phyloP scores from a whole-genome alignment of 1,139 yeast species.

The Sugiyamaella pinicola region DNA sequence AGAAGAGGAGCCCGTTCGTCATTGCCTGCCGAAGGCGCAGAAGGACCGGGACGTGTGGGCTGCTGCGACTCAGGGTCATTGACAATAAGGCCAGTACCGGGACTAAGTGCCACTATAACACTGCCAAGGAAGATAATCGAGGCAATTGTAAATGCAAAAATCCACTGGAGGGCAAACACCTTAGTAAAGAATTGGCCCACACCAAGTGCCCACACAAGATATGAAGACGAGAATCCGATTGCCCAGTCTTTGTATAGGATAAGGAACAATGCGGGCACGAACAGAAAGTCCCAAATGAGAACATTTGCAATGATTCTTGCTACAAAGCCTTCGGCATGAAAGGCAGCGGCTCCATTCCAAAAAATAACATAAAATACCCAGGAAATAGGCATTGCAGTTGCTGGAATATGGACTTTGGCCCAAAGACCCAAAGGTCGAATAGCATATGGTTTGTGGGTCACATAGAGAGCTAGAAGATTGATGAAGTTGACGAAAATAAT shows the following conservation, averaged over 20 bases:
- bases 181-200: conserved; percentile 69
- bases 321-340: conserved; percentile 53
- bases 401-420: conserved; percentile 63
- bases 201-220: conserved; percentile 64
- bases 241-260: conserved; percentile 71
- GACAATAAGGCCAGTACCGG: conserved; percentile 5
- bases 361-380: conserved; percentile 74
- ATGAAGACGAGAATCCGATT: conserved; percentile 59
- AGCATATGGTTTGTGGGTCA: conserved; percentile 60
- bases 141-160: conserved; percentile 70
- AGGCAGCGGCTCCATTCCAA: conserved; percentile 82
- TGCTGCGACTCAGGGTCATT: conserved; percentile 10
- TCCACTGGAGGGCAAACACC: conserved; percentile 80
- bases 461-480: conserved; percentile 59
- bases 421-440: conserved; percentile 56
- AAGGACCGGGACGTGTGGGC: background rate
- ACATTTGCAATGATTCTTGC: conserved; percentile 74
- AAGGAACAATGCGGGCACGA: conserved; percentile 63
- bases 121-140: conserved; percentile 55
- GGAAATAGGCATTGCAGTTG: conserved; percentile 67
- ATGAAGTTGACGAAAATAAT: conserved; percentile 58
- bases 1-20: conserved; percentile 19
- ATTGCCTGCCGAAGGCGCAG: conserved; percentile 5
- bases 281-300: conserved; percentile 74
- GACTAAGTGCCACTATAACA: conserved; percentile 47